Evolutionary conservation across 177 flowering plant species (phyloP).

Genomic region (Vitis hybrid): DNA sequence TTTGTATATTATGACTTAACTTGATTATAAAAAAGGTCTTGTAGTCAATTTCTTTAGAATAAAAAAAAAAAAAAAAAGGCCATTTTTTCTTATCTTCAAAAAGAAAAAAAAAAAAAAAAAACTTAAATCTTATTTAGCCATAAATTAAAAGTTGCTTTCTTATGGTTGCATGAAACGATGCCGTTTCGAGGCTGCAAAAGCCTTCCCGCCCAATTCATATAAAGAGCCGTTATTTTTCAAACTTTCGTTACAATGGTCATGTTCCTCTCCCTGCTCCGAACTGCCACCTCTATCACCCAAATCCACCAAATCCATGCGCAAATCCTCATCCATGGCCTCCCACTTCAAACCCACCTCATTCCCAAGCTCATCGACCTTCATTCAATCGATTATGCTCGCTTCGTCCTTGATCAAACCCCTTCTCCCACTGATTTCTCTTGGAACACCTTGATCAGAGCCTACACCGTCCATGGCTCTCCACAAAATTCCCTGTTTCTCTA

Average conservation of each 20-base stretch:
- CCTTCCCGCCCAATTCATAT: no score
- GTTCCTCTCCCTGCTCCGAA: slow-evolving; percentile 15
- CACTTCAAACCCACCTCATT: slow-evolving; percentile 21
- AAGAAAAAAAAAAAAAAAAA: no score
- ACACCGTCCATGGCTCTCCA: slow-evolving; percentile 17
- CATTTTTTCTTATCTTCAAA: no score
- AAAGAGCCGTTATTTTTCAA: no score
- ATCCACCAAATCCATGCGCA: slow-evolving; percentile 41
- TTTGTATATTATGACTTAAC: no score
- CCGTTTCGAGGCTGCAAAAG: no score
- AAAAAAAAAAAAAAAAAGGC: no score
- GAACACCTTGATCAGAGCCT: slow-evolving; percentile 25
- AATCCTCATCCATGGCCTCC: slow-evolving; percentile 24
- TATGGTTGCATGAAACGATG: no score
- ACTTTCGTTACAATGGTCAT: neutral
- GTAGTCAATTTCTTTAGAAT: no score
- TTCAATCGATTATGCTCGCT: slow-evolving; percentile 17
- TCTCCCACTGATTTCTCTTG: slow-evolving; percentile 24
- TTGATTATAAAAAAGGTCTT: no score
- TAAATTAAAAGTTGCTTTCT: no score
- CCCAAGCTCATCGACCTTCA: slow-evolving; percentile 26
- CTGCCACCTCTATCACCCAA: slow-evolving; percentile 19
- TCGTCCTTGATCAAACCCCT: slow-evolving; percentile 1
- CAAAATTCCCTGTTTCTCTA: neutral
- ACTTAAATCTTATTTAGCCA: no score